A percentile compares a stretch with the other conserved stretches of the same genome.
These are phyloP conservation scores for Adansonia gregorii DNA, from an alignment of 441 rosid species.

Conservation along the genomic window DNA sequence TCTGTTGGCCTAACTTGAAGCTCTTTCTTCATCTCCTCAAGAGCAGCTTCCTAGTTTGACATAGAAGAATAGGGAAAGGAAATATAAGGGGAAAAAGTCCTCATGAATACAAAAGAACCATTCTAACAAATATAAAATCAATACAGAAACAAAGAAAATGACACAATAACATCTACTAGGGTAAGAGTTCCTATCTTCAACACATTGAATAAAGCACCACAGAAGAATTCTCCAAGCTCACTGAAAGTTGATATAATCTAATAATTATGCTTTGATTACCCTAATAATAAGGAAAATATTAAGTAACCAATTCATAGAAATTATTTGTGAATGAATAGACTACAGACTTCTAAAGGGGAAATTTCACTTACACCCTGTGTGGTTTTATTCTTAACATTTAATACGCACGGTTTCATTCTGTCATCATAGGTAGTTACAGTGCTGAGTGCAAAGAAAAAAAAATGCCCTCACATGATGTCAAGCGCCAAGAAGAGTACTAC, in stretches of 20 bases:
- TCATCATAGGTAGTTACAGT: constrained; percentile 8
- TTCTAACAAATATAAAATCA: constrained; percentile 4
- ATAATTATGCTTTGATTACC: constrained; percentile 8
- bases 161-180: not conserved
- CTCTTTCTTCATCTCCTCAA: constrained; percentile 95
- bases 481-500: not conserved
- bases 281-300: not conserved
- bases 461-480: not conserved
- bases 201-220: constrained; percentile 12
- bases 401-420: constrained; percentile 7
- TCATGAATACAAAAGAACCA: not conserved
- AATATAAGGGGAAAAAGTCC: constrained; percentile 11
- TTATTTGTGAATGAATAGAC: constrained; percentile 3
- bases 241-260: not conserved
- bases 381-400: not conserved
- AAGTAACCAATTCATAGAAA: constrained; percentile 1
- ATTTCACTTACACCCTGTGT: not conserved
- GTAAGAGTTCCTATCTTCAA: not conserved
- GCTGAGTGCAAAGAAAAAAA: not conserved
- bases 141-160: not conserved
- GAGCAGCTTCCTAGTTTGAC: constrained; percentile 64
- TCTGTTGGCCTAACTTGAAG: constrained; percentile 89
- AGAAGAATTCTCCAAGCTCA: constrained; percentile 12
- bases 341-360: not conserved
- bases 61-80: constrained; percentile 20